These are phyloP conservation scores for Talaromyces sp. DNA, from an alignment of 2,329 filamentous ascomycete genomes.

Conservation along the genomic window DNA sequence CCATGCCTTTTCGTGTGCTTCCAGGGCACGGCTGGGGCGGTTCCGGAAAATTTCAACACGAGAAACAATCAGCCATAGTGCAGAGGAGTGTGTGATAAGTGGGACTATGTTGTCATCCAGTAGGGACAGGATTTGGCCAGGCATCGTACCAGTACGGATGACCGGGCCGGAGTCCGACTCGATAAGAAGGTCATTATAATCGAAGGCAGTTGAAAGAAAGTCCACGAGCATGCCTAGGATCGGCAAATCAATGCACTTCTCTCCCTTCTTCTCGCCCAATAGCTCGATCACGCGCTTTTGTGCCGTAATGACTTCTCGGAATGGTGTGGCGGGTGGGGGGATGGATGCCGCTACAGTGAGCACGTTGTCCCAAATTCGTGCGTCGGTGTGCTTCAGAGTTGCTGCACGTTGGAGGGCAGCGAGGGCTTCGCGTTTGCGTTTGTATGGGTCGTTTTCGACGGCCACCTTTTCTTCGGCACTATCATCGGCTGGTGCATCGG, in stretches of 20 bases:
- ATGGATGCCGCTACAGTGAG: constrained; percentile 82
- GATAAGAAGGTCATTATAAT: constrained; percentile 41
- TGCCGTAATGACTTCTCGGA: constrained; percentile 74
- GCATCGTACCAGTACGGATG: constrained; percentile 57
- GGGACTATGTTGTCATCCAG: constrained; percentile 76
- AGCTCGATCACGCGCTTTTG: constrained; percentile 76
- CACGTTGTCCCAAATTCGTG: constrained; percentile 96
- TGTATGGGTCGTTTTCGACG: constrained; percentile 54
- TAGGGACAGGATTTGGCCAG: constrained; percentile 63
- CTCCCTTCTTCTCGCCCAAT: constrained; percentile 65
- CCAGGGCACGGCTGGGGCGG: constrained; percentile 72
- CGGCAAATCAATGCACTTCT: constrained; percentile 75
- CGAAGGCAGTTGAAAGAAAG: constrained; percentile 62
- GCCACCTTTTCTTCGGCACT: constrained; percentile 23
- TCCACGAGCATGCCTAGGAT: constrained; percentile 73
- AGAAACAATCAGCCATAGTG: constrained; percentile 75
- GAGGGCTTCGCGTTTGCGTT: constrained; percentile 73
- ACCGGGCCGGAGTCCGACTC: constrained; percentile 35
- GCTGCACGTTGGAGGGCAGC: constrained; percentile 86
- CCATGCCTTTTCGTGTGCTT: constrained; percentile 89
- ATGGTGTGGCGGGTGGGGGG: constrained; percentile 65
- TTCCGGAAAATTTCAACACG: constrained; percentile 73
- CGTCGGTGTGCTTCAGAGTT: constrained; percentile 78
- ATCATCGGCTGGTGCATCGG: constrained; percentile 33
- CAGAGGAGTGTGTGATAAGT: constrained; percentile 76